phyloP scores from a whole-genome alignment of 2,329 filamentous ascomycete genomes.

The Decorospora gaudefroyi region DNA sequence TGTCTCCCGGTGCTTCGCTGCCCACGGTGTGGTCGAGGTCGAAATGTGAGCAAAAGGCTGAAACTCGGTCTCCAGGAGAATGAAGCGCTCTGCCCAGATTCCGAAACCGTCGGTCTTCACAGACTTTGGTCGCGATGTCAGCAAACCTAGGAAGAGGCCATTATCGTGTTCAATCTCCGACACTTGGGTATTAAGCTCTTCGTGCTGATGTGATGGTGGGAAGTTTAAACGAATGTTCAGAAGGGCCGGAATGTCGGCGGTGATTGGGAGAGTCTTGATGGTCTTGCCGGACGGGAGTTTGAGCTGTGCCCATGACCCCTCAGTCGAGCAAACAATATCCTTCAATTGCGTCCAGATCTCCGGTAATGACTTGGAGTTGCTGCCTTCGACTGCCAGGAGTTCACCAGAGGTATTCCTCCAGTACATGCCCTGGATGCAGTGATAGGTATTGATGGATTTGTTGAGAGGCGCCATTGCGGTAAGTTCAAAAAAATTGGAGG shows the following conservation, averaged over 20 bases:
- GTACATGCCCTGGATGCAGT: slow-evolving; percentile 38
- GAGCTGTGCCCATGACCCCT: slow-evolving; percentile 21
- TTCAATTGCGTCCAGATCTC: slow-evolving; percentile 29
- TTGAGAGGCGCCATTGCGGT: slow-evolving; percentile 36
- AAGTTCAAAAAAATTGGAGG: slow-evolving; percentile 10
- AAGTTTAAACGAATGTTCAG: slow-evolving; percentile 30
- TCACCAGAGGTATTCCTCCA: slow-evolving; percentile 31
- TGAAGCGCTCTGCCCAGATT: slow-evolving; percentile 36
- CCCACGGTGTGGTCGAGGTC: slow-evolving; percentile 23
- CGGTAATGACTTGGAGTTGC: slow-evolving; percentile 25
- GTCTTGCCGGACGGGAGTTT: slow-evolving; percentile 31
- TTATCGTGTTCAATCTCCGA: slow-evolving; percentile 31
- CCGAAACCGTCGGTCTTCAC: slow-evolving; percentile 31
- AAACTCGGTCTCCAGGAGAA: slow-evolving; percentile 37
- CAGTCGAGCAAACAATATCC: slow-evolving; percentile 21
- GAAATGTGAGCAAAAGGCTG: slow-evolving; percentile 29
- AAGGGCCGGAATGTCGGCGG: slow-evolving; percentile 22
- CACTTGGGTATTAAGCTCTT: slow-evolving; percentile 25
- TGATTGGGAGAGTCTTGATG: slow-evolving; percentile 30
- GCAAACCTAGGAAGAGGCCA: slow-evolving; percentile 27
- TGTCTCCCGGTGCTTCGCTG: slow-evolving; percentile 24
- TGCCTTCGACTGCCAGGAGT: slow-evolving; percentile 34
- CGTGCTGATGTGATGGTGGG: slow-evolving; percentile 27
- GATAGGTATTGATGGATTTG: slow-evolving; percentile 36
- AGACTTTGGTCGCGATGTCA: slow-evolving; percentile 31